Percentiles rank a stretch among this genome's conserved stretches.
Evolutionary conservation across 352 stramenopile genomes (phyloP).

Genomic region (Pythium scleroteichum): DNA sequence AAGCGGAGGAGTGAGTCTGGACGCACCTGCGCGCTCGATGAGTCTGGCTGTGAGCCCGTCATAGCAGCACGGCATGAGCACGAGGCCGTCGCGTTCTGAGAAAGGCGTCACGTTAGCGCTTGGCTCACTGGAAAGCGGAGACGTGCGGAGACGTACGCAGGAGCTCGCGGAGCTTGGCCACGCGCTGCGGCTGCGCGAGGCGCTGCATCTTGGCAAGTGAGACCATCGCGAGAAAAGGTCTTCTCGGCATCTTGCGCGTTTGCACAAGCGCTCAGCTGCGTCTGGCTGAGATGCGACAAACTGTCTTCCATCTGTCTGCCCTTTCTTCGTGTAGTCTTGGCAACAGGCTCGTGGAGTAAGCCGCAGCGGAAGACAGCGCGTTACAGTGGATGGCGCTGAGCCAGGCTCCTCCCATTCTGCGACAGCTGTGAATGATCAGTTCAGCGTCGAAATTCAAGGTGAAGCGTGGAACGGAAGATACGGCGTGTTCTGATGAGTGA

Average conservation of each 20-base stretch:
- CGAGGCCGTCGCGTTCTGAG: conserved; percentile 55
- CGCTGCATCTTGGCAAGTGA: conserved; percentile 15
- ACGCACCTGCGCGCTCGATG: conserved; percentile 64
- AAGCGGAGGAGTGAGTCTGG: too few species aligned
- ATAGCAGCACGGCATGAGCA: conserved; percentile 90
- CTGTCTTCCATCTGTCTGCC: too few species aligned
- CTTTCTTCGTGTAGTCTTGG: too few species aligned
- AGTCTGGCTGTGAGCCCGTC: conserved; percentile 90
- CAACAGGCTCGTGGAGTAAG: too few species aligned
- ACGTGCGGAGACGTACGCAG: conserved; percentile 29
- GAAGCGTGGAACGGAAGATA: too few species aligned
- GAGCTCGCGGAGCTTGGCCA: conserved; percentile 49
- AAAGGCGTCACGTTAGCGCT: not conserved
- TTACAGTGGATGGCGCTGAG: too few species aligned
- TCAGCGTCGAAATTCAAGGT: too few species aligned
- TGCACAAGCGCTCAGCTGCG: not conserved
- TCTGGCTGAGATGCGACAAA: too few species aligned
- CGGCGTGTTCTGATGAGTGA: too few species aligned
- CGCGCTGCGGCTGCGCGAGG: conserved; percentile 46
- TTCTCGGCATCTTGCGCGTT: conserved; percentile 17
- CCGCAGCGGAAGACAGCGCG: too few species aligned
- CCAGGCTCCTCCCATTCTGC: too few species aligned
- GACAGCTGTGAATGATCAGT: too few species aligned
- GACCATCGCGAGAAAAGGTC: not conserved
- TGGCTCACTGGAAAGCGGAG: not conserved